These are phyloP conservation scores for Fusarium verrucosum DNA, from an alignment of 2,329 filamentous ascomycete species.

Conservation along the genomic window DNA sequence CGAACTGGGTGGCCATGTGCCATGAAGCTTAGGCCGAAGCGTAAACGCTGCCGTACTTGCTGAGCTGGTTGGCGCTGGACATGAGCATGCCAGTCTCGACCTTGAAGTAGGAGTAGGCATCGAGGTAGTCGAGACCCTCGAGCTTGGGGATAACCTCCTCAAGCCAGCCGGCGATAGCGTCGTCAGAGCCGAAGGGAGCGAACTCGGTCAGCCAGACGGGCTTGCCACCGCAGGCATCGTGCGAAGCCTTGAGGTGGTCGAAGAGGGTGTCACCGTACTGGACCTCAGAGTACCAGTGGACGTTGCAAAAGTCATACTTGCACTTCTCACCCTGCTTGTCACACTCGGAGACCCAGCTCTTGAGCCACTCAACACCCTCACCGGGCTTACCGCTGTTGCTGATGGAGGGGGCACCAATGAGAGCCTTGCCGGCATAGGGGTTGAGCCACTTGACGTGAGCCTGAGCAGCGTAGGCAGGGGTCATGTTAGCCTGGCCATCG, in stretches of 20 bases:
- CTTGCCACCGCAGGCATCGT: constrained; percentile 55
- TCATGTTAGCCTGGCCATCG: constrained; percentile 66
- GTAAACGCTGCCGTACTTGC: constrained; percentile 60
- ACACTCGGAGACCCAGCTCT: constrained; percentile 62
- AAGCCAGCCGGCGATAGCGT: constrained; percentile 59
- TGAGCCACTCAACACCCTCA: constrained; percentile 67
- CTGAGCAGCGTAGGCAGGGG: constrained; percentile 60
- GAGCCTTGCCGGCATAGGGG: constrained; percentile 61
- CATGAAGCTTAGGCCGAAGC: constrained; percentile 50
- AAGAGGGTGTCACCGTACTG: constrained; percentile 62
- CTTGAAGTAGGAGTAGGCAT: constrained; percentile 68
- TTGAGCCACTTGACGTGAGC: constrained; percentile 65
- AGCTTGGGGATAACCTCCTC: constrained; percentile 57
- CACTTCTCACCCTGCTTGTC: constrained; percentile 55
- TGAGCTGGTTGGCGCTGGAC: constrained; percentile 52
- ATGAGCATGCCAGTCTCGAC: constrained; percentile 56
- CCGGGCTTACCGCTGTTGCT: constrained; percentile 64
- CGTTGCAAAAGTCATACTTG: constrained; percentile 66
- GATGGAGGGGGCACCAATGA: constrained; percentile 68
- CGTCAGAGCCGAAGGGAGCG: constrained; percentile 58
- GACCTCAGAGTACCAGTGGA: constrained; percentile 70
- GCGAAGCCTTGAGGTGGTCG: constrained; percentile 59
- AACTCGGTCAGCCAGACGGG: constrained; percentile 74
- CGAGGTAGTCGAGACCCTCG: constrained; percentile 60
- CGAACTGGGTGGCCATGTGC: constrained; percentile 13